Conservation (phyloP, 352 stramenopile genomes). For the Pythium sukuiense region DNA sequence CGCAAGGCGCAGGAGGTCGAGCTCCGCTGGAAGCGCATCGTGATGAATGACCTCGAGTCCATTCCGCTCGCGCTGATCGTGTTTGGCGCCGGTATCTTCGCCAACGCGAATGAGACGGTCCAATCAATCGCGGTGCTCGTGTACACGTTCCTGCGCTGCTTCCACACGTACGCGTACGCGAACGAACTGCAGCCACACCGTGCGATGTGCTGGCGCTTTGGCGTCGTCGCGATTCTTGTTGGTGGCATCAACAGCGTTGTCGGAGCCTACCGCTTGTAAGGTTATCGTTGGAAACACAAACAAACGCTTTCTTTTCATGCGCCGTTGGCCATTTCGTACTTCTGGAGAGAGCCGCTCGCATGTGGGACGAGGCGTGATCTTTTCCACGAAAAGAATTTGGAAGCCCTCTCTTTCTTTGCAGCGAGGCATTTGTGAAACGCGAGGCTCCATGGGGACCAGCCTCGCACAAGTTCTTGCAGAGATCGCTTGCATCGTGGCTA, state of each 20-base stretch:
- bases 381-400: too few species aligned
- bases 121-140: slow-evolving; percentile 26
- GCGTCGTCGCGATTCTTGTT: not conserved
- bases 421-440: too few species aligned
- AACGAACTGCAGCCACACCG: slow-evolving; percentile 44
- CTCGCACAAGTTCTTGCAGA: too few species aligned
- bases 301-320: too few species aligned
- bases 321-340: too few species aligned
- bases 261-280: not conserved
- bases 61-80: slow-evolving; percentile 48
- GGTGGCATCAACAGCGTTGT: not conserved
- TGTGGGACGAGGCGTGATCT: too few species aligned
- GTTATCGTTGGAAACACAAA: too few species aligned
- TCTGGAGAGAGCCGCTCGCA: too few species aligned
- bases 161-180: slow-evolving; percentile 49
- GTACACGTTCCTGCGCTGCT: slow-evolving; percentile 39
- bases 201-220: slow-evolving; percentile 25
- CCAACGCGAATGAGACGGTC: slow-evolving; percentile 20
- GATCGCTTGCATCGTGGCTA: too few species aligned
- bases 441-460: too few species aligned
- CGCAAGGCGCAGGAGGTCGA: slow-evolving; percentile 28
- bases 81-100: slow-evolving; percentile 36
- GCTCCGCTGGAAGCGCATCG: slow-evolving; percentile 47
- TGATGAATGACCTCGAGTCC: slow-evolving; percentile 58
- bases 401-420: too few species aligned